Evolutionary conservation across 2,329 filamentous ascomycete genomes (phyloP).

Genomic region (Dissoconium aciculare): DNA sequence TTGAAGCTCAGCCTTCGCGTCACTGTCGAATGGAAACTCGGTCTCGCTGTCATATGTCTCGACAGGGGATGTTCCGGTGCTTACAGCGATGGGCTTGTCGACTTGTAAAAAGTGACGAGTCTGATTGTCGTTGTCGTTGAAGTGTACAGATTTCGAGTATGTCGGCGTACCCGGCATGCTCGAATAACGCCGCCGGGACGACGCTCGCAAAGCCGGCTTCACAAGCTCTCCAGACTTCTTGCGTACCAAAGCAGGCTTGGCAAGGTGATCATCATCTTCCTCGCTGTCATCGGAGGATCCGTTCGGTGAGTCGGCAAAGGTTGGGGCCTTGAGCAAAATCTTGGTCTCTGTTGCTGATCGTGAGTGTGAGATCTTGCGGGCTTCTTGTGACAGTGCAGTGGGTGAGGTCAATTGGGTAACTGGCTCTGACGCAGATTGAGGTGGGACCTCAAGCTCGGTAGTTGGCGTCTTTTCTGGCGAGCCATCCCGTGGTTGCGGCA

Average conservation of each 20-base stretch:
- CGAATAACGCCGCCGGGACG: slow-evolving; percentile 68
- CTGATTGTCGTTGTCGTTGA: slow-evolving; percentile 90
- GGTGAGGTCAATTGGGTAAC: slow-evolving; percentile 21
- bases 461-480: slow-evolving; percentile 36
- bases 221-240: slow-evolving; percentile 98
- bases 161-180: slow-evolving; percentile 97
- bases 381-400: slow-evolving; percentile 37
- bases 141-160: slow-evolving; percentile 94
- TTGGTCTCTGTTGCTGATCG: slow-evolving; percentile 45
- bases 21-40: slow-evolving; percentile 71
- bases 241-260: slow-evolving; percentile 79
- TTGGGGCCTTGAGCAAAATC: slow-evolving; percentile 30
- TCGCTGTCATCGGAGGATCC: slow-evolving; percentile 37
- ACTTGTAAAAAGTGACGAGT: slow-evolving; percentile 91
- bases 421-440: slow-evolving; percentile 21
- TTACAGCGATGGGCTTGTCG: slow-evolving; percentile 88
- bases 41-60: slow-evolving; percentile 74
- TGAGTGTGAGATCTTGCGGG: slow-evolving; percentile 47
- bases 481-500: slow-evolving; percentile 49
- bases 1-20: slow-evolving; percentile 61
- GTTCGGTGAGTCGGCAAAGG: slow-evolving; percentile 29
- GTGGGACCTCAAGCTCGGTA: slow-evolving; percentile 6
- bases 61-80: slow-evolving; percentile 79
- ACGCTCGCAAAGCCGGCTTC: slow-evolving; percentile 69
- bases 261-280: slow-evolving; percentile 29